Percentiles rank a stretch among this genome's conserved stretches.
Conservation (phyloP, 2,329 filamentous ascomycete genomes). For the Beauveria australis region DNA sequence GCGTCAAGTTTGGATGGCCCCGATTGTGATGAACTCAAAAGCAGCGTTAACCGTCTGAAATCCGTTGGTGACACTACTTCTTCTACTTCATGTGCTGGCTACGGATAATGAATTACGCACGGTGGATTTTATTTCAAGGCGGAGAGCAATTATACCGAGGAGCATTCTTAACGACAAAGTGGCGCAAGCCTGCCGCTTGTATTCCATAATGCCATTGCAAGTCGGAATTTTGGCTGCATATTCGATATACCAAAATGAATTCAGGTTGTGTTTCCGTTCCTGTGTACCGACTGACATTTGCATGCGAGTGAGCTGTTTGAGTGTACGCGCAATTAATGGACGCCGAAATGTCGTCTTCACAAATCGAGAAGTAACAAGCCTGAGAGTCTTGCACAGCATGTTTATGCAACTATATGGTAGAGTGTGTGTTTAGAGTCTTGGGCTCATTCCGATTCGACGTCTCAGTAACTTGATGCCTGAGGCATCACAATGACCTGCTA, state of each 20-base stretch:
- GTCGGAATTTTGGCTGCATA: slow-evolving; percentile 11
- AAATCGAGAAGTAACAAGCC: background rate
- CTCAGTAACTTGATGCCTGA: slow-evolving; percentile 11
- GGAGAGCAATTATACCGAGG: slow-evolving; percentile 11
- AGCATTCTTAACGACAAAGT: slow-evolving; percentile 7
- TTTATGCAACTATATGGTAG: background rate
- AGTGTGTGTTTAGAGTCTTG: background rate
- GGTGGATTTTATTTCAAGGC: slow-evolving; percentile 8
- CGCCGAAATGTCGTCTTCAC: background rate
- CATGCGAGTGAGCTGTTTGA: background rate
- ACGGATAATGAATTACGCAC: slow-evolving; percentile 12
- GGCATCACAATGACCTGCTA: slow-evolving; percentile 8
- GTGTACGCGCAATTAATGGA: background rate
- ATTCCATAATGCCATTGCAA: slow-evolving; percentile 6
- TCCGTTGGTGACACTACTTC: slow-evolving; percentile 3
- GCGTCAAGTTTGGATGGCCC: slow-evolving; percentile 11
- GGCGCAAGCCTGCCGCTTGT: slow-evolving; percentile 11
- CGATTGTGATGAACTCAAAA: slow-evolving; percentile 9
- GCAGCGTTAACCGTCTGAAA: slow-evolving; percentile 7
- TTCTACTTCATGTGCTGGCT: slow-evolving; percentile 6
- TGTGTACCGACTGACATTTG: background rate
- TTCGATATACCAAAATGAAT: slow-evolving; percentile 12
- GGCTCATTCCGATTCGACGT: background rate
- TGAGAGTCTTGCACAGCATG: too few species aligned
- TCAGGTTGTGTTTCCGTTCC: slow-evolving; percentile 2